phyloP scores from a whole-genome alignment of 192 early-diverging fungal genomes.

The Chytriomyces confervae region DNA sequence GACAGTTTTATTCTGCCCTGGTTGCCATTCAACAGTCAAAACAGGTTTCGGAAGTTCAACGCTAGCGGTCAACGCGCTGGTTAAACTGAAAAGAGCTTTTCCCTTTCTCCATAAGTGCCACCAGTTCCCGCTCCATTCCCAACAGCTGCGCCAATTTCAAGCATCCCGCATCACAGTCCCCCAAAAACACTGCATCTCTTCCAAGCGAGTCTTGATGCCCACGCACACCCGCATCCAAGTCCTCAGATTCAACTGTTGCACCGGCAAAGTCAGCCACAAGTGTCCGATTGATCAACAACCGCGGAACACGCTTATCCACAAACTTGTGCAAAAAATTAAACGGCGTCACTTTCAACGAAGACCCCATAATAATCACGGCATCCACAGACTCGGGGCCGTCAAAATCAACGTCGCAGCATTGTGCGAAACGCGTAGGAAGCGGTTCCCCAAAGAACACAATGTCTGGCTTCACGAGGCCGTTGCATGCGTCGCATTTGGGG shows the following conservation, averaged over 20 bases:
- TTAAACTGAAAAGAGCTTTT: not conserved
- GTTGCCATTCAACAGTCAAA: too few species aligned
- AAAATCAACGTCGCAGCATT: constrained; percentile 8
- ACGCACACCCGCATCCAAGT: too few species aligned
- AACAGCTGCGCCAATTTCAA: constrained; percentile 69
- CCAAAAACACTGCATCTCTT: constrained; percentile 74
- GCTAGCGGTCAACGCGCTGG: not conserved
- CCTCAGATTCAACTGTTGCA: constrained; percentile 49
- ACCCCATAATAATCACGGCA: constrained; percentile 90
- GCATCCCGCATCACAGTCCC: constrained; percentile 84
- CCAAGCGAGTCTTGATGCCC: too few species aligned
- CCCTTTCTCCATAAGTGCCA: not conserved
- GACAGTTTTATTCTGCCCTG: too few species aligned
- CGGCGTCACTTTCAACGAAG: constrained; percentile 86
- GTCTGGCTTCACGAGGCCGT: constrained; percentile 83
- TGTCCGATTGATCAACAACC: constrained; percentile 91
- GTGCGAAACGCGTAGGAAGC: constrained; percentile 65
- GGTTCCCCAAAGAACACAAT: constrained; percentile 96
- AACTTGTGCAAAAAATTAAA: constrained; percentile 78
- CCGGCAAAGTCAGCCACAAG: constrained; percentile 69
- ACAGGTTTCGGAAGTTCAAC: too few species aligned
- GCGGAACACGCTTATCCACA: constrained; percentile 69
- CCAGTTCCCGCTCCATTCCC: constrained; percentile 69
- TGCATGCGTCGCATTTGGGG: constrained; percentile 72
- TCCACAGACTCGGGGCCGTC: constrained; percentile 19